These are phyloP conservation scores for Detonula confervacea DNA, from an alignment of 352 stramenopile species.

Conservation along the genomic window DNA sequence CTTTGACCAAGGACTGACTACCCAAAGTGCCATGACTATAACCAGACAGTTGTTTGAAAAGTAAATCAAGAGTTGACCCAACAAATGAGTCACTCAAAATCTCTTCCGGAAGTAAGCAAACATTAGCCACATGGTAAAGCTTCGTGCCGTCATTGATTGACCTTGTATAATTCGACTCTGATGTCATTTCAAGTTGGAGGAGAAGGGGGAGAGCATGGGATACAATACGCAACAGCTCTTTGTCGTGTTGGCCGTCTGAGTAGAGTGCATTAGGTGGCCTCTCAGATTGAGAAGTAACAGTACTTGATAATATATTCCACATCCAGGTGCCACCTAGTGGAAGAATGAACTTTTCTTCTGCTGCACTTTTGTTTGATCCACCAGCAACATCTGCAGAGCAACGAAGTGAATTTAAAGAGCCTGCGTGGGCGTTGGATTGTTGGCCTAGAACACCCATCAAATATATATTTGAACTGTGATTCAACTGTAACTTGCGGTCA, in stretches of 20 bases:
- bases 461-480: conserved; percentile 51
- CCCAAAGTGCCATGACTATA: background rate
- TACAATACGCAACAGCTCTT: conserved; percentile 58
- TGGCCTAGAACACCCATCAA: conserved; percentile 11
- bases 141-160: conserved; percentile 60
- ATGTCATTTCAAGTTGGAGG: conserved; percentile 59
- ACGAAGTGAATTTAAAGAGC: conserved; percentile 44
- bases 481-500: conserved; percentile 39
- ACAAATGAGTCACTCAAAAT: conserved; percentile 62
- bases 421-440: background rate
- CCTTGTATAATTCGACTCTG: conserved; percentile 25
- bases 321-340: conserved; percentile 80
- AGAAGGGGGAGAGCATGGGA: conserved; percentile 53
- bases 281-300: conserved; percentile 21
- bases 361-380: conserved; percentile 23
- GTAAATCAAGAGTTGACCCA: conserved; percentile 18
- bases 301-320: conserved; percentile 78
- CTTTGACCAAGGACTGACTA: conserved; percentile 29
- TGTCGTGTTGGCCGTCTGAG: conserved; percentile 19
- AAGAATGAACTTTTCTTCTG: conserved; percentile 43
- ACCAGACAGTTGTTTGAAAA: conserved; percentile 41
- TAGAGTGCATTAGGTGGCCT: background rate
- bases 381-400: conserved; percentile 40
- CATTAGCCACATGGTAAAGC: conserved; percentile 80
- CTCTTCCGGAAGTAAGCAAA: conserved; percentile 77